Evolutionary conservation across 495 filamentous ascomycete genomes (phyloP), one percentile per base, ranked within the genome.

Genomic region (Saxophila tyrrhenica): DNA sequence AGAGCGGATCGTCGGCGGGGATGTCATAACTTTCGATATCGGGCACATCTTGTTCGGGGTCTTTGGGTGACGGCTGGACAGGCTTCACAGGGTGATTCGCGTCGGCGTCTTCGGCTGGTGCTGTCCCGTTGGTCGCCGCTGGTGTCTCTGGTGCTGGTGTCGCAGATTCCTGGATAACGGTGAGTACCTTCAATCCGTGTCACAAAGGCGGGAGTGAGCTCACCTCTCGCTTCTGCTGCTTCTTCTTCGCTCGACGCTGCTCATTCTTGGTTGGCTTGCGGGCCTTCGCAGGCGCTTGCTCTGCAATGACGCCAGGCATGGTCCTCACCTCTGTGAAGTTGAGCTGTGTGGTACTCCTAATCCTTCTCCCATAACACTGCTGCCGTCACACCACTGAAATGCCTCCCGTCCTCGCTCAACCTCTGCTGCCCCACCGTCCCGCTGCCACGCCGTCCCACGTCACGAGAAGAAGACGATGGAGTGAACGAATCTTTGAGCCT

Each of bases 1-100:
- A 94, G 21, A 89, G 73, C 2, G 91, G 86, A 66, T 97, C 80
- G 55, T 85, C 78, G 54, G 78, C 72, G 48, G 81, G 78, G 21
- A 70, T 22, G 21, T 53, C 45, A 17, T 44, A 19, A 9, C 60
- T 52, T 13, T 25, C 49, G 10, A 58, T 32, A 42, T 39, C 54
- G 38, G 68, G 57, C 42, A 62, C 43, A 29, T 72, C 65, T 49
- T 67, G 63, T 24, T 70, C 48, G 13, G 57, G 60, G 16, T 66
- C 66, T 32, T 72, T 63, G 8, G 60, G 39, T 35, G 54, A 11
- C 1, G 48, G 53, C 23, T 32, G 32, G 25, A 52, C 48, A 35
- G 45, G 42, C 47, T 49, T 20, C 15, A 52, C 35, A 22, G 39
- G 54, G 51, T 50, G 55, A 20, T 55, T 51, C 7, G 51, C 52